Evolutionary conservation across 805 yeast species (phyloP).

Genomic region (Ascoidea tarda): DNA sequence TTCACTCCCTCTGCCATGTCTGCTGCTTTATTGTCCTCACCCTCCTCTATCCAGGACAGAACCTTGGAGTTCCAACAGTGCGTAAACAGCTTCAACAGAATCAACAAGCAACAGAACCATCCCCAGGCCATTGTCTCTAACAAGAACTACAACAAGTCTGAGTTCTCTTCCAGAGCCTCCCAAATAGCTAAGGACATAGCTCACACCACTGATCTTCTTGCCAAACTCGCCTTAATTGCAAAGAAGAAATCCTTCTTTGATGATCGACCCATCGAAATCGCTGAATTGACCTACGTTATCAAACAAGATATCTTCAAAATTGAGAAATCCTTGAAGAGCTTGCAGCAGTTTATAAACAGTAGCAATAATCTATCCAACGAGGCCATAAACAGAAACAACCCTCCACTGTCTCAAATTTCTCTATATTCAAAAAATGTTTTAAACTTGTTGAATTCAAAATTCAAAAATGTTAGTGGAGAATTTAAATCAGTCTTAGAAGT

Average conservation of each 20-base stretch:
- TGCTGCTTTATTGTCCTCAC: background rate
- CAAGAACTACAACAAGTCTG: constrained; percentile 33
- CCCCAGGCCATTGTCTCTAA: constrained; percentile 15
- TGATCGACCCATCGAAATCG: constrained; percentile 87
- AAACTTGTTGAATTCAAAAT: constrained; percentile 72
- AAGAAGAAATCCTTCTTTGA: constrained; percentile 84
- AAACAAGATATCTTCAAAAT: constrained; percentile 76
- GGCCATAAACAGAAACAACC: constrained; percentile 26
- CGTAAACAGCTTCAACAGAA: constrained; percentile 59
- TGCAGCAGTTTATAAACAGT: constrained; percentile 33
- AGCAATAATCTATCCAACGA: constrained; percentile 5
- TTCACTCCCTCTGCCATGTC: too few relatives aligned
- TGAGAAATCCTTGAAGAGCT: constrained; percentile 51
- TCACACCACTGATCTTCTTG: constrained; percentile 66
- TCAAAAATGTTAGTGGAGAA: constrained; percentile 85
- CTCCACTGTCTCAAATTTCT: constrained; percentile 33
- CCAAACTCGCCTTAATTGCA: constrained; percentile 71
- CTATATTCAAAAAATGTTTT: constrained; percentile 80
- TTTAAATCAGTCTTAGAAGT: constrained; percentile 82
- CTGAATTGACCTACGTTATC: constrained; percentile 74
- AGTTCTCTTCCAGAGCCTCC: constrained; percentile 61
- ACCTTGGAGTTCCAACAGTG: constrained; percentile 90
- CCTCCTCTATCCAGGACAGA: constrained; percentile 47
- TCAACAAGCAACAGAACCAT: constrained; percentile 22
- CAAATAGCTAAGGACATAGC: constrained; percentile 81